Evolutionary conservation across 805 yeast genomes (phyloP), one percentile per base, ranked within the genome.

Genomic region (Spathaspora arborariae): DNA sequence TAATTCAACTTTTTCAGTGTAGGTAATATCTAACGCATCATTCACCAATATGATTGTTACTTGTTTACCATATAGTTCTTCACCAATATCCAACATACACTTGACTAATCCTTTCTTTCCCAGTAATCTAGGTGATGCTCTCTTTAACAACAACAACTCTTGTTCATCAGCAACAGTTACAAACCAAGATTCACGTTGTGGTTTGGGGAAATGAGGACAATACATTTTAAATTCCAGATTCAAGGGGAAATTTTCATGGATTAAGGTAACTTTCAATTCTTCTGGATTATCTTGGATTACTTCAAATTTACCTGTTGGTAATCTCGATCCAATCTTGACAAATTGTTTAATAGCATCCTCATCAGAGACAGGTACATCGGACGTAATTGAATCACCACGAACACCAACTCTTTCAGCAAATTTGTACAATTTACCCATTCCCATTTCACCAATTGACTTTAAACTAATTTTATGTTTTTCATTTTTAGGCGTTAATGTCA

Each of bases 171-270:
- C 68, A 8, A 83, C 54, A 41, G 92, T 78, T 8, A 83, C 77
- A 62, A 92, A 88, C 98, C 99, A 94, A 0, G 95, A 81, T 61
- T 94, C 98, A 57, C 89, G 84, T 65, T 94, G 99, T 2, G 82
- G 72, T 64, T 94, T 92, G 39, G 96, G 96, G 68, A 88, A 94
- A 55, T 79, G 80, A 2, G 95, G 92, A 47, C 91, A 74, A 57
- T 83, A 81, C 44, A 88, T 78, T 52, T 79, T 79, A 69, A 81
- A 86, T 39, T 84, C 90, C 2, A 70, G 67, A 51, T 76, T 79
- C 45, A 68, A 58, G 3, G 81, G 74, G 20, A 51, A 55, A 45
- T 78, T 81, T n/a, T 69, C 66, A 59, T 86, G 95, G 7, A 60
- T 62, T 33, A 88, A 65, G 18, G 62, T 66, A 18, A 88, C 68